A percentile compares a stretch with the other conserved stretches of the same genome.
Conservation (phyloP, 305 asterid genomes). For the Nicotiana rustica region DNA sequence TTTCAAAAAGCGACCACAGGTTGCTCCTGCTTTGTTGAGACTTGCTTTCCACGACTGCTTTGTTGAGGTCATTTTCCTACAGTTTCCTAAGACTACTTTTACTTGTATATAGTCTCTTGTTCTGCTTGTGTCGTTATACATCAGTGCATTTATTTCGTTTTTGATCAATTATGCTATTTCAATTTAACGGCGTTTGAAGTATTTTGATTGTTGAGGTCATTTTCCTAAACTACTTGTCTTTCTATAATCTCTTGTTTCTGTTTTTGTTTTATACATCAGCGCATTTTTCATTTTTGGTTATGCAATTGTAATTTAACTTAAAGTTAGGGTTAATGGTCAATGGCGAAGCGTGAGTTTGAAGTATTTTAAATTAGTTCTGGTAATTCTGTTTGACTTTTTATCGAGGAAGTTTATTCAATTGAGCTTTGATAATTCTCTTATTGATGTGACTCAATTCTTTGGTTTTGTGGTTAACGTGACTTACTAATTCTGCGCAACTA, state of each 20-base stretch:
- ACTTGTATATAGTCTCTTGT: background rate
- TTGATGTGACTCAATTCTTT: background rate
- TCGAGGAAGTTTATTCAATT: background rate
- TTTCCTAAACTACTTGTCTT: background rate
- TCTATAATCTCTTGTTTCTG: background rate
- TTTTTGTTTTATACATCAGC: background rate
- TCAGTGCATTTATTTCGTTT: background rate
- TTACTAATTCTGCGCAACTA: background rate
- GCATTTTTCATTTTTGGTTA: background rate
- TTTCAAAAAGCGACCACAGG: slow-evolving; percentile 40
- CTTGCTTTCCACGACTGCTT: slow-evolving; percentile 82
- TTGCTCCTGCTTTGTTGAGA: slow-evolving; percentile 71
- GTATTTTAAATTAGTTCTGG: background rate
- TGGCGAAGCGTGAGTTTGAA: background rate
- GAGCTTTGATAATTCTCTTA: background rate
- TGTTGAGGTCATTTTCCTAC: slow-evolving; percentile 54
- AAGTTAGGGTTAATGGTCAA: background rate
- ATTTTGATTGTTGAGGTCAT: background rate
- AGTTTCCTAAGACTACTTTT: no score
- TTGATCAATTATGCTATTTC: no score
- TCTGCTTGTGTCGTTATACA: background rate
- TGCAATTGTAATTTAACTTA: background rate
- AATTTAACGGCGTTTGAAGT: background rate
- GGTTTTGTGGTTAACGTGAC: background rate
- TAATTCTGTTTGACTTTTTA: background rate